Conservation (phyloP, 1,139 yeast genomes). For the Hemisphaericaspora subhashii region DNA sequence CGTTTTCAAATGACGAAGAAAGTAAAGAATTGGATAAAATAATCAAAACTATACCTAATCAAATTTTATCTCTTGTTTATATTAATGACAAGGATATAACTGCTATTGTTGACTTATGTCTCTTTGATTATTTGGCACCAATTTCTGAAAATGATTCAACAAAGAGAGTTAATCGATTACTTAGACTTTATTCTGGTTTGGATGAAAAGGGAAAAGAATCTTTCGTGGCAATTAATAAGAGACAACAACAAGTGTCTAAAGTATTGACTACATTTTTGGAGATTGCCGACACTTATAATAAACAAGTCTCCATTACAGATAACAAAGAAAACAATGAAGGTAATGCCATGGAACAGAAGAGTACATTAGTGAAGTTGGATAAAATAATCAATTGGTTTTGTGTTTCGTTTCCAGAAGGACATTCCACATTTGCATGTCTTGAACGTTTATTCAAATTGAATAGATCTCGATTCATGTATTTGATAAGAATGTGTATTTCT, state of each 20-base stretch:
- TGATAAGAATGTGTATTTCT: conserved; percentile 55
- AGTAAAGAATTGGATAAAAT: conserved; percentile 39
- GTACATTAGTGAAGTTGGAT: conserved; percentile 39
- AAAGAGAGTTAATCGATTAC: conserved; percentile 53
- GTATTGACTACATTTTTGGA: conserved; percentile 39
- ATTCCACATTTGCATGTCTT: conserved; percentile 48
- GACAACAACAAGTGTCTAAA: conserved; percentile 62
- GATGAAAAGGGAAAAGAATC: conserved; percentile 62
- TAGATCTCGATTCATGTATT: conserved; percentile 56
- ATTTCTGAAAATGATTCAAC: conserved; percentile 43
- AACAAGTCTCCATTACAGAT: conserved; percentile 31
- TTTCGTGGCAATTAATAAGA: conserved; percentile 63
- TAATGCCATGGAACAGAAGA: conserved; percentile 21
- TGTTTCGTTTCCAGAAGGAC: conserved; percentile 54
- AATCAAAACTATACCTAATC: conserved; percentile 59
- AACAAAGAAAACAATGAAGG: conserved; percentile 37
- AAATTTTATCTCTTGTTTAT: conserved; percentile 65
- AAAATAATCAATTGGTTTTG: conserved; percentile 68
- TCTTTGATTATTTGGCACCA: conserved; percentile 65
- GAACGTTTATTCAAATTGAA: conserved; percentile 52
- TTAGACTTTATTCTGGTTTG: conserved; percentile 48
- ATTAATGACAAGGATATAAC: conserved; percentile 73
- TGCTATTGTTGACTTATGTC: conserved; percentile 60
- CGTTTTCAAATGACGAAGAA: conserved; percentile 17
- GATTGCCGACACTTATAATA: conserved; percentile 30